phyloP scores from a whole-genome alignment of 495 filamentous ascomycete species.

The Penicillium samsonianum region DNA sequence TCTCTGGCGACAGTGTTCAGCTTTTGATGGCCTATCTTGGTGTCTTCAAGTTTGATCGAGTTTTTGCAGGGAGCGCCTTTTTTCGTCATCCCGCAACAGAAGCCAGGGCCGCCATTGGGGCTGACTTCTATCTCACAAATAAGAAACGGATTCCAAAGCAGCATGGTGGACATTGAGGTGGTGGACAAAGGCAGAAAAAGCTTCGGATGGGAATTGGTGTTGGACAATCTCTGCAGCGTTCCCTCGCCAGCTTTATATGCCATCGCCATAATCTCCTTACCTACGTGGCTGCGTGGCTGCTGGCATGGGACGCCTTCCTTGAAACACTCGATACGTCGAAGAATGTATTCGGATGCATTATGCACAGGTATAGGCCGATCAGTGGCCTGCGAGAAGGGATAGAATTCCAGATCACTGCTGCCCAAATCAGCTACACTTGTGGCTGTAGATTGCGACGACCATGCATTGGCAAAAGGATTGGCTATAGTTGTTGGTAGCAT shows the following conservation, averaged over 20 bases:
- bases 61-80: slow-evolving; percentile 4
- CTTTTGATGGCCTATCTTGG: slow-evolving; percentile 7
- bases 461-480: slow-evolving; percentile 1
- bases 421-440: slow-evolving; percentile 2
- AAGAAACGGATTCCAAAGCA: slow-evolving; percentile 2
- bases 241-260: slow-evolving; percentile 5
- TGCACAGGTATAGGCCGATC: neutral
- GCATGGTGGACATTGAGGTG: neutral
- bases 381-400: slow-evolving; percentile 4
- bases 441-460: neutral
- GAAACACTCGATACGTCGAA: neutral
- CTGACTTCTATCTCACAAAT: slow-evolving; percentile 4
- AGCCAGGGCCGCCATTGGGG: slow-evolving; percentile 2
- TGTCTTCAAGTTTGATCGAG: slow-evolving; percentile 5
- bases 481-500: neutral
- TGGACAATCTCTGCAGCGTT: slow-evolving; percentile 3
- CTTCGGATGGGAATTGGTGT: neutral
- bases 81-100: slow-evolving; percentile 1
- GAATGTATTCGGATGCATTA: neutral
- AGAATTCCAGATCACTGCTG: slow-evolving; percentile 4
- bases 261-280: neutral
- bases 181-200: slow-evolving; percentile 3
- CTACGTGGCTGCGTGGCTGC: neutral
- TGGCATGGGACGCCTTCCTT: neutral
- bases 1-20: neutral